These are phyloP conservation scores for Stenocarpella maydis DNA, from an alignment of 2,329 filamentous ascomycete species.

Conservation along the genomic window DNA sequence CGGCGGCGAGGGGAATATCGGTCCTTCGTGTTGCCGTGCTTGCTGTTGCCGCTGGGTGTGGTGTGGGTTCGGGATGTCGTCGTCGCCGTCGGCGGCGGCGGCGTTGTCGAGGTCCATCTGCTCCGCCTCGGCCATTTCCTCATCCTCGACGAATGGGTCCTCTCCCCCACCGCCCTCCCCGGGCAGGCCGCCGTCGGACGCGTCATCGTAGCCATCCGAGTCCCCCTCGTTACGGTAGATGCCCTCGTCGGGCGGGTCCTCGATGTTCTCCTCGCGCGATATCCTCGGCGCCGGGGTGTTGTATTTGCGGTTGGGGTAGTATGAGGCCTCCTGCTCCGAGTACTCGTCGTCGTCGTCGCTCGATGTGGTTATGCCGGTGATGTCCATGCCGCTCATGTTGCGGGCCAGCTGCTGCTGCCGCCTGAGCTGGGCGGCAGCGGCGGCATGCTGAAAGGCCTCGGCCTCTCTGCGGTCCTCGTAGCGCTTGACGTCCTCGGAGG, in stretches of 20 bases:
- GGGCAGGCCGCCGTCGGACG: background rate
- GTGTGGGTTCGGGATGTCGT: background rate
- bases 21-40: background rate
- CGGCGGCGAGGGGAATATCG: constrained; percentile 17
- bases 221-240: constrained; percentile 35
- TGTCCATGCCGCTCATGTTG: constrained; percentile 32
- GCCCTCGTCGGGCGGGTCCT: constrained; percentile 25
- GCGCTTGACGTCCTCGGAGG: constrained; percentile 72
- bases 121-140: constrained; percentile 25
- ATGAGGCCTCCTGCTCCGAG: constrained; percentile 30
- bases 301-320: constrained; percentile 31
- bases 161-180: too few relatives aligned
- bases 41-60: constrained; percentile 15
- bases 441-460: constrained; percentile 44
- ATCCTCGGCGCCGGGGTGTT: background rate
- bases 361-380: constrained; percentile 31
- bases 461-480: constrained; percentile 69
- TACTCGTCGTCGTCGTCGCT: constrained; percentile 42
- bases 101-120: constrained; percentile 18
- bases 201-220: constrained; percentile 16
- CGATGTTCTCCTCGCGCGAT: constrained; percentile 10
- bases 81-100: background rate
- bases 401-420: constrained; percentile 20
- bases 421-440: constrained; percentile 24
- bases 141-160: constrained; percentile 15